Base-by-base conservation (phyloP, 1,284 basidiomycete species). In the Pseudozyma tsukubaensis region DNA sequence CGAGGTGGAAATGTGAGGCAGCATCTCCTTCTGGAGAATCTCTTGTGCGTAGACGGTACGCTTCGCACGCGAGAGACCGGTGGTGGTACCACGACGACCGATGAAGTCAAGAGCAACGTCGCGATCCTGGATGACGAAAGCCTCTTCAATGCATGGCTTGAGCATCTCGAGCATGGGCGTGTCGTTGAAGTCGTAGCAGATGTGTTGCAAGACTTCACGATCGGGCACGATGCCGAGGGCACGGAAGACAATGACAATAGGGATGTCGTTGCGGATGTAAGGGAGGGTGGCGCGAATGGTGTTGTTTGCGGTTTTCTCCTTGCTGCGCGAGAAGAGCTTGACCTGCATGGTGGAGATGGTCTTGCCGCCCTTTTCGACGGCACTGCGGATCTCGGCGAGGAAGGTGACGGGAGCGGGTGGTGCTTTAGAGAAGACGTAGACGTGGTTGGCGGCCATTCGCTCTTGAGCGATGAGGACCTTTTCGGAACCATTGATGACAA, bases 381-480 rank as follows among this genome's bases (percentile, higher is more conserved):
- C 95, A 86, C 93, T 95, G 76, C 97, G 92, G 85, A 99, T 97
- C 85, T 99, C 96, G 40, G 96, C 94, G 51, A 98, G 89, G 86
- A 94, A 97, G 74, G 92, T 96, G 84, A 97, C 93, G 9, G 95
- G 94, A 7, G 94, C 95, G 2, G 97, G 97, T 63, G 97, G 93
- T 0, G 94, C 94, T 86, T 99, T 99, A 64, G 95, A 94, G 85
- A 99, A 99, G 63, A 98, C 95, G 85, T 99, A 99, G 79, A 99
- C 97, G 82, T 97, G 95, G 86, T 99, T 99, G 43, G 94, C 96
- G 10, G 97, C 96, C 95, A 99, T 99, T 56, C 97, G 91, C 86
- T 99, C 96, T 85, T 99, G 96, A 0, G 97, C 96, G 86, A 99
- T 99, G 75, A 99, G 88, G 32, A 99, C 96, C 86, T 99, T 99